Percentiles rank a stretch among this genome's conserved stretches.
Evolutionary conservation across 2,329 filamentous ascomycete genomes (phyloP).

Genomic region (Alternaria ventricosa): DNA sequence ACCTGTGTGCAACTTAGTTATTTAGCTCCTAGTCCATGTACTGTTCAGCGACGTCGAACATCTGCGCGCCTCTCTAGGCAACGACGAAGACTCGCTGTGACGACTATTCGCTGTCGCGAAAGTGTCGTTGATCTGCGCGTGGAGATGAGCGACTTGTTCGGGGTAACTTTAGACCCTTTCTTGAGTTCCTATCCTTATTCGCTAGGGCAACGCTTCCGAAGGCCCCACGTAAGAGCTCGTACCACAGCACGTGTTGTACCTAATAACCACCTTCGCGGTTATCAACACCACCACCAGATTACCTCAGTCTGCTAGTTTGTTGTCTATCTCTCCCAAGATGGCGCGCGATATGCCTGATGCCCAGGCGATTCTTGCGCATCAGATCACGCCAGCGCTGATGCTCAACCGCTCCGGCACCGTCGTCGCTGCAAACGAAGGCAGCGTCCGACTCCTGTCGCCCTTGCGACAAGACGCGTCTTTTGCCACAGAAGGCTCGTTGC

Average conservation of each 20-base stretch:
- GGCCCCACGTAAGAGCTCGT: too few species aligned
- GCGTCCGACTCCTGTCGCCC: background rate
- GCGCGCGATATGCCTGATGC: background rate
- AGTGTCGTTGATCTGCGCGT: too few species aligned
- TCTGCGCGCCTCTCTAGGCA: background rate
- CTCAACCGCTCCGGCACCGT: slow-evolving; percentile 9
- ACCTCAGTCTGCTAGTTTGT: too few species aligned
- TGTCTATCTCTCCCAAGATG: background rate
- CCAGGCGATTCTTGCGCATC: slow-evolving; percentile 5
- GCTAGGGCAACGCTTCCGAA: too few species aligned
- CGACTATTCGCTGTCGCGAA: background rate
- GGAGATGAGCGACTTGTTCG: too few species aligned
- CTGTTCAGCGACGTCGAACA: background rate
- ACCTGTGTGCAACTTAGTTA: background rate
- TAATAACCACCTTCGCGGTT: too few species aligned
- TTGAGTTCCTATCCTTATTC: too few species aligned
- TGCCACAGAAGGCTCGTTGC: too few species aligned
- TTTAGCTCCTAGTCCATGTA: background rate
- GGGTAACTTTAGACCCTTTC: too few species aligned
- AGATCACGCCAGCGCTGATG: slow-evolving; percentile 8
- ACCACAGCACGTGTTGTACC: too few species aligned
- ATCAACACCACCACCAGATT: too few species aligned
- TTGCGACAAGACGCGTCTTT: background rate
- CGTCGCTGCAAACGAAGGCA: slow-evolving; percentile 7
- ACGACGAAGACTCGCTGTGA: background rate